phyloP scores from a whole-genome alignment of 768 basidiomycete genomes.

The Hygrophorus russula region DNA sequence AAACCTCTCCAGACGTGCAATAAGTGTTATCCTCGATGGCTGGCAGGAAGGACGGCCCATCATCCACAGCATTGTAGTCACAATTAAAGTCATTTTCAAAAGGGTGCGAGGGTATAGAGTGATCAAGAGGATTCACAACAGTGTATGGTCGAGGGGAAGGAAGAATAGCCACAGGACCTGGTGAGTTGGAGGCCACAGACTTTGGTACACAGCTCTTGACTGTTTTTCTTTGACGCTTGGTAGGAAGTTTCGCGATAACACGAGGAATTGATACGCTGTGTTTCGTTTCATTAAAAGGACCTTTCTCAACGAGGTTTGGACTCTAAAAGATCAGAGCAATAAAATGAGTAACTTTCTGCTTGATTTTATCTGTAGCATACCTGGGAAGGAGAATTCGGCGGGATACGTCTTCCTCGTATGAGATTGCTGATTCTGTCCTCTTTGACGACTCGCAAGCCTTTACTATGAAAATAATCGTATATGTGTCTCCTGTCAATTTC shows the following conservation, averaged over 20 bases:
- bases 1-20: not conserved
- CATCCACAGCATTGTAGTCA: not conserved
- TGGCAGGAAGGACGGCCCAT: not conserved
- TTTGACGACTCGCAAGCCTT: constrained; percentile 51
- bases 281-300: not conserved
- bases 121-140: not conserved
- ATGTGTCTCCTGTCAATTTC: constrained; percentile 63
- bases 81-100: not conserved
- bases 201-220: not conserved
- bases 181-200: not conserved
- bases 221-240: not conserved
- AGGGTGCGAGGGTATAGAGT: not conserved
- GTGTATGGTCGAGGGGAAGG: too few relatives aligned
- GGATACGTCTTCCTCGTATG: constrained; percentile 23
- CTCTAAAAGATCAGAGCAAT: not conserved
- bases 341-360: too few relatives aligned
- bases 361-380: not conserved
- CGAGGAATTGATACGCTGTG: not conserved
- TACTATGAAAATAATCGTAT: constrained; percentile 71
- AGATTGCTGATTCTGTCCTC: constrained; percentile 51
- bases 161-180: not conserved
- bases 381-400: too few relatives aligned
- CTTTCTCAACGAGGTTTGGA: not conserved
- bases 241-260: not conserved
- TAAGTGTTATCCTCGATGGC: not conserved